Conservation (phyloP, 495 filamentous ascomycete species). For the Penicillium cosmopolitanum region DNA sequence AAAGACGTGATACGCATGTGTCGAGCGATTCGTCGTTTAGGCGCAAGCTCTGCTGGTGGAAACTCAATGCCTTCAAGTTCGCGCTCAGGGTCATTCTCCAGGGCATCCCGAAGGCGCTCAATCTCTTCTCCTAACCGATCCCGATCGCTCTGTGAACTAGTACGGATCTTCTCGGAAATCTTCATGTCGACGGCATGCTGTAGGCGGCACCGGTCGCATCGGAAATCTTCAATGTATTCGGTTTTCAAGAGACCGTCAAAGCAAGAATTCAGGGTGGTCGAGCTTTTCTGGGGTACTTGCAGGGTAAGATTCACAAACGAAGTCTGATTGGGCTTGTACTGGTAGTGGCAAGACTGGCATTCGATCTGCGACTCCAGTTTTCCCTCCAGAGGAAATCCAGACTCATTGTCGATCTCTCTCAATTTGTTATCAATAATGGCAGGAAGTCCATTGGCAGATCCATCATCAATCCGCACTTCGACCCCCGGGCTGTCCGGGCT, state of each 20-base stretch:
- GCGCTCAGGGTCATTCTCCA: slow-evolving; percentile 78
- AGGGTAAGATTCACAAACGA: slow-evolving; percentile 92
- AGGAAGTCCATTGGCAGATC: slow-evolving; percentile 41
- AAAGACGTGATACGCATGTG: slow-evolving; percentile 84
- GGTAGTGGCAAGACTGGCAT: slow-evolving; percentile 86
- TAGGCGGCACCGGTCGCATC: slow-evolving; percentile 90
- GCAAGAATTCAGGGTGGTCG: slow-evolving; percentile 70
- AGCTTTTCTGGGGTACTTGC: slow-evolving; percentile 80
- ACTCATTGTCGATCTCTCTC: slow-evolving; percentile 56
- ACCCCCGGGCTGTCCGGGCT: slow-evolving; percentile 25
- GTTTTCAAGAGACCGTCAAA: slow-evolving; percentile 94
- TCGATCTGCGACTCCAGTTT: slow-evolving; percentile 89
- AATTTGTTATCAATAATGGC: slow-evolving; percentile 50
- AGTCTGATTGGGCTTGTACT: slow-evolving; percentile 78
- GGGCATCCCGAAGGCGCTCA: slow-evolving; percentile 57
- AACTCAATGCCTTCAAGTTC: slow-evolving; percentile 70
- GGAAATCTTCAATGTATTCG: slow-evolving; percentile 95
- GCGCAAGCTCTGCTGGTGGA: slow-evolving; percentile 72
- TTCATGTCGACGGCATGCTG: slow-evolving; percentile 67
- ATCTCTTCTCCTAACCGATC: slow-evolving; percentile 60
- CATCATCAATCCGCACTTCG: slow-evolving; percentile 49
- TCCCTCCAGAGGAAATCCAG: slow-evolving; percentile 86
- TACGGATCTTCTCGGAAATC: slow-evolving; percentile 51
- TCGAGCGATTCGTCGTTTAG: slow-evolving; percentile 81
- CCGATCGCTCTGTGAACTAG: slow-evolving; percentile 49